Base-by-base conservation (phyloP, 2,329 filamentous ascomycete genomes). In the Aspergillus awamori region DNA sequence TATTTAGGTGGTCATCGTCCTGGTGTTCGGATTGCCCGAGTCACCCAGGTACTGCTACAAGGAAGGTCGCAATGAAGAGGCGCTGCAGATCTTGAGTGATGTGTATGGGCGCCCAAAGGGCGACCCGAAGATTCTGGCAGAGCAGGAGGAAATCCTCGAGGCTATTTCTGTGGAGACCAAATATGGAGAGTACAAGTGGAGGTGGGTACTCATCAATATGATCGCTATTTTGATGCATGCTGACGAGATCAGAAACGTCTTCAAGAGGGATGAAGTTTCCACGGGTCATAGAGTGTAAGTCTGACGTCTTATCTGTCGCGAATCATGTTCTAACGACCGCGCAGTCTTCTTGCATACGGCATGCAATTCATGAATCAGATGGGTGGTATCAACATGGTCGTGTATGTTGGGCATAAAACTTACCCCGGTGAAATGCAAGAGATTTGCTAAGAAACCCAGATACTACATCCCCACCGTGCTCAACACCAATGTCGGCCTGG, bases 351-450 rank as follows among this genome's bases (percentile, higher is more conserved):
- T 2, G 82, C 80, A 0, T 82, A 76, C 63, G 75, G 78, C 24
- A 78, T 79, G 60, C 78, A 81, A 60, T 78, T 81, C 58, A 82
- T 82, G 79, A 81, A 85, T 57, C 83, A 84, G 61, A 72, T 80
- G 17, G 76, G 77, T 2, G 81, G 81, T 1, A 82, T 83, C 58
- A 83, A 84, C 53, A 49, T 65, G 69, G 76, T 83, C 4, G 79
- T 82, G 58, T 67, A 61, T 7, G 62, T 20, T 15, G 36, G 28
- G 28, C 13, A 7, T 36, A 13, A 3, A 13, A 13, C n/a, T 47
- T 13, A 39, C 5, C 45, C 15, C 7, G 5, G 5, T 10, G 1
- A 11, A 11, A 30, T 30, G 0, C 28, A 4, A 30, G 11, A 30
- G 28, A 8, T 10, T 22, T 13, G 45, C 33, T 57, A 56, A 56